A percentile compares a stretch with the other conserved stretches of the same genome.
Evolutionary conservation across 1,139 yeast species (phyloP).

Genomic region (Nakaseomyces bracarensis): DNA sequence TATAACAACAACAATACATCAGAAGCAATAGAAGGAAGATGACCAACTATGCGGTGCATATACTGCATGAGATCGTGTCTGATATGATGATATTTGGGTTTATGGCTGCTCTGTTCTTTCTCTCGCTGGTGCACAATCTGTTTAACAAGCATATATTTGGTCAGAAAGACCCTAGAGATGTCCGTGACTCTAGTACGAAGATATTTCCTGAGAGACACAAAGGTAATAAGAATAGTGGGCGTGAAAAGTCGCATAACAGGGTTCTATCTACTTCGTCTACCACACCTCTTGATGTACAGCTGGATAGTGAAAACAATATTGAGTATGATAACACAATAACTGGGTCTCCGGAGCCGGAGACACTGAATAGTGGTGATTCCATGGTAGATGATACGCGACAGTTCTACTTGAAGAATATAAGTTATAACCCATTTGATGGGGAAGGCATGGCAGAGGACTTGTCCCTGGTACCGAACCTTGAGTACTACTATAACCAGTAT

Average conservation of each 20-base stretch:
- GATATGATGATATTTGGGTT: conserved; percentile 16
- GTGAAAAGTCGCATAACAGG: conserved; percentile 2
- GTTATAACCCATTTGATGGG: conserved; percentile 27
- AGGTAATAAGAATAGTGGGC: conserved; percentile 2
- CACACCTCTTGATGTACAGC: conserved; percentile 21
- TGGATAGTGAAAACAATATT: conserved; percentile 22
- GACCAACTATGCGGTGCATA: conserved; percentile 4
- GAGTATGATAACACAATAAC: conserved; percentile 27
- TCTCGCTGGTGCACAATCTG: conserved; percentile 27
- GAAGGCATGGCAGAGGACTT: conserved; percentile 28
- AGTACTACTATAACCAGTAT: conserved; percentile 57
- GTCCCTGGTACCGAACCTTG: conserved; percentile 41
- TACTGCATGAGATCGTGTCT: conserved; percentile 15
- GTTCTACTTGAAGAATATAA: not conserved
- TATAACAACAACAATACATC: not conserved
- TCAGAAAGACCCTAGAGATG: conserved; percentile 26
- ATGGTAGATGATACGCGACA: conserved; percentile 6
- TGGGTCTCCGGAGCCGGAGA: conserved; percentile 11
- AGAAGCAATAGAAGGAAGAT: not conserved
- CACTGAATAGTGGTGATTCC: conserved; percentile 11
- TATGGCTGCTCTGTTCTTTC: conserved; percentile 22
- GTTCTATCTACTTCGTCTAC: conserved; percentile 4
- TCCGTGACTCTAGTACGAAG: conserved; percentile 21
- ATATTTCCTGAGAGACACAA: conserved; percentile 15
- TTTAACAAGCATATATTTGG: conserved; percentile 20